Percentiles rank a stretch among this genome's conserved stretches.
Evolutionary conservation across 306 rosid species (phyloP).

Genomic region (Hippophae rhamnoides): DNA sequence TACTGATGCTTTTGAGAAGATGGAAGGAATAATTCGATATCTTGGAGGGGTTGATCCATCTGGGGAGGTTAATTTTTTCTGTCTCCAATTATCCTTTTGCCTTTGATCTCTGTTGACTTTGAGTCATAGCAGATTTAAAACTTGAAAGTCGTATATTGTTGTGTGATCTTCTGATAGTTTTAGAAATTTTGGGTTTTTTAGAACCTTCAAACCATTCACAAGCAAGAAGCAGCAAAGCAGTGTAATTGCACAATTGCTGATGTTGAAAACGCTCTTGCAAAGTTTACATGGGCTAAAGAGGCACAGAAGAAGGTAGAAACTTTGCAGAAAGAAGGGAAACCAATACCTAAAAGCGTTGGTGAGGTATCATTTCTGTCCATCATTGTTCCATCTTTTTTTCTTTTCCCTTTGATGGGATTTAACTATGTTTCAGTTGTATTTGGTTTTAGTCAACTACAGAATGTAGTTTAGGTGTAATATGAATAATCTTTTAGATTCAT

Average conservation of each 20-base stretch:
- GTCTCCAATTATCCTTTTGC: not conserved
- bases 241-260: slow-evolving; percentile 69
- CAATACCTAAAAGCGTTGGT: slow-evolving; percentile 53
- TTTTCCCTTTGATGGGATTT: not conserved
- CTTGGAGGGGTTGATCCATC: slow-evolving; percentile 61
- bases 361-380: slow-evolving; percentile 39
- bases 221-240: slow-evolving; percentile 77
- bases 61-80: slow-evolving; percentile 52
- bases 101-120: no score
- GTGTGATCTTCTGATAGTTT: slow-evolving; percentile 22
- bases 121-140: not conserved
- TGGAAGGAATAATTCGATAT: slow-evolving; percentile 60
- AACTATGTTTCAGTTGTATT: not conserved
- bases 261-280: slow-evolving; percentile 78
- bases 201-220: slow-evolving; percentile 55
- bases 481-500: no score
- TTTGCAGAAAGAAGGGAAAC: slow-evolving; percentile 82
- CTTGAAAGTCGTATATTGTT: not conserved
- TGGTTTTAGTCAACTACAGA: no score
- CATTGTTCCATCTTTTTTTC: slow-evolving; percentile 3
- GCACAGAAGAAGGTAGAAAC: slow-evolving; percentile 71
- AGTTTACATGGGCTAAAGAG: slow-evolving; percentile 84
- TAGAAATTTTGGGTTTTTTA: slow-evolving; percentile 30
- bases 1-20: slow-evolving; percentile 49
- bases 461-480: no score